phyloP scores from a whole-genome alignment of 805 yeast genomes.

The Lachancea nothofagi region DNA sequence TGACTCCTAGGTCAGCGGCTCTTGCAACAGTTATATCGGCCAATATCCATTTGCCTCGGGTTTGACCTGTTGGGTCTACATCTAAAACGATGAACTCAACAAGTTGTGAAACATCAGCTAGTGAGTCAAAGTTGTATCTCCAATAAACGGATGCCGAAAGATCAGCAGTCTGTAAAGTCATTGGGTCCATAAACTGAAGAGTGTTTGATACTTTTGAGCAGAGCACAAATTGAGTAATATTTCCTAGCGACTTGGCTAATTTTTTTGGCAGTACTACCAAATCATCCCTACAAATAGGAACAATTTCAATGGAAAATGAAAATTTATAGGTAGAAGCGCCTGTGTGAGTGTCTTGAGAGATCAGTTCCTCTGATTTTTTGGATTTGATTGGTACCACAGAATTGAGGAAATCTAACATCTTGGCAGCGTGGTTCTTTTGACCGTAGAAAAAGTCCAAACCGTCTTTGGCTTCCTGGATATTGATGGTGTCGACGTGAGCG shows the following conservation, averaged over 20 bases:
- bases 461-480: constrained; percentile 87
- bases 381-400: constrained; percentile 80
- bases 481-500: constrained; percentile 90
- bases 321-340: constrained; percentile 86
- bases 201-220: constrained; percentile 82
- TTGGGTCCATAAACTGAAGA: constrained; percentile 82
- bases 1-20: constrained; percentile 78
- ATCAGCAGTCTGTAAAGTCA: constrained; percentile 72
- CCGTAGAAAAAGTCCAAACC: constrained; percentile 93
- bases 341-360: constrained; percentile 87
- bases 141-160: constrained; percentile 66
- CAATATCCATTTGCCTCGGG: constrained; percentile 68
- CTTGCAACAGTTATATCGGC: constrained; percentile 93
- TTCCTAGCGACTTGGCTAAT: constrained; percentile 77
- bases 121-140: constrained; percentile 73
- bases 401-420: constrained; percentile 84
- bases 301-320: constrained; percentile 87
- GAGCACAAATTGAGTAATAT: constrained; percentile 71
- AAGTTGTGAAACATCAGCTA: constrained; percentile 70
- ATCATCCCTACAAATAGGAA: constrained; percentile 96
- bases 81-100: constrained; percentile 87
- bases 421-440: constrained; percentile 84
- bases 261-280: constrained; percentile 85
- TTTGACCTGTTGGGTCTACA: constrained; percentile 84
- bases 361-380: constrained; percentile 84